Percentiles rank a stretch among this genome's conserved stretches.
phyloP scores from a whole-genome alignment of 306 rosid species.

The Gillenia trifoliata region DNA sequence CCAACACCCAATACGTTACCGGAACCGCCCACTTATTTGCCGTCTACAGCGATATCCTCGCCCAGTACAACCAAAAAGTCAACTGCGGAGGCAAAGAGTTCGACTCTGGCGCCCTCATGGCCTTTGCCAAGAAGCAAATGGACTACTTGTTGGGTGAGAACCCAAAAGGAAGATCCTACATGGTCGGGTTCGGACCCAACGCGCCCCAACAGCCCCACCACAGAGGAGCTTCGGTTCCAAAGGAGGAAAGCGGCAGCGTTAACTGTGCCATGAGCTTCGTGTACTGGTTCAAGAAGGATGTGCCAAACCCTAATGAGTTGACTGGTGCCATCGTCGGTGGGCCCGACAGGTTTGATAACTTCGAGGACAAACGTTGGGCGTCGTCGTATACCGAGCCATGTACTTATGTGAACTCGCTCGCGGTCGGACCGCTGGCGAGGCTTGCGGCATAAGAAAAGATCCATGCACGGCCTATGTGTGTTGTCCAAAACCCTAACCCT shows the following conservation, averaged over 20 bases:
- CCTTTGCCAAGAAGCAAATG: conserved; percentile 73
- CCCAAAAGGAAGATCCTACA: conserved; percentile 65
- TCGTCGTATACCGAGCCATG: conserved; percentile 76
- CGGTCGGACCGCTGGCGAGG: conserved; percentile 70
- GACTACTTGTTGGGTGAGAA: conserved; percentile 73
- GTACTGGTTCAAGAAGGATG: conserved; percentile 40
- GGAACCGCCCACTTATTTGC: conserved; percentile 48
- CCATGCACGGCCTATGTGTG: not conserved
- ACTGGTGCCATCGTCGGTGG: conserved; percentile 94
- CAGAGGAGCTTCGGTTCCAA: conserved; percentile 77
- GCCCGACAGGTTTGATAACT: conserved; percentile 57
- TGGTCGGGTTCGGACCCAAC: conserved; percentile 77
- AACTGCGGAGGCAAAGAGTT: conserved; percentile 45
- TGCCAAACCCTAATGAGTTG: conserved; percentile 68
- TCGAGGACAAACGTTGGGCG: conserved; percentile 62
- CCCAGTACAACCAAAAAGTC: conserved; percentile 37
- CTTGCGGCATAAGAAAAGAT: conserved; percentile 29
- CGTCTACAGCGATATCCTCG: conserved; percentile 60
- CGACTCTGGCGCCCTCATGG: conserved; percentile 22
- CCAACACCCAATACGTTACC: conserved; percentile 78
- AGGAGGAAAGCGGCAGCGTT: not conserved
- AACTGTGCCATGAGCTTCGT: conserved; percentile 46
- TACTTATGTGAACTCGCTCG: conserved; percentile 76
- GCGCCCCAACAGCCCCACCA: conserved; percentile 84
- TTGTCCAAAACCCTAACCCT: not conserved